phyloP scores from a whole-genome alignment of 75 land plant genomes.

The Pinus taeda region DNA sequence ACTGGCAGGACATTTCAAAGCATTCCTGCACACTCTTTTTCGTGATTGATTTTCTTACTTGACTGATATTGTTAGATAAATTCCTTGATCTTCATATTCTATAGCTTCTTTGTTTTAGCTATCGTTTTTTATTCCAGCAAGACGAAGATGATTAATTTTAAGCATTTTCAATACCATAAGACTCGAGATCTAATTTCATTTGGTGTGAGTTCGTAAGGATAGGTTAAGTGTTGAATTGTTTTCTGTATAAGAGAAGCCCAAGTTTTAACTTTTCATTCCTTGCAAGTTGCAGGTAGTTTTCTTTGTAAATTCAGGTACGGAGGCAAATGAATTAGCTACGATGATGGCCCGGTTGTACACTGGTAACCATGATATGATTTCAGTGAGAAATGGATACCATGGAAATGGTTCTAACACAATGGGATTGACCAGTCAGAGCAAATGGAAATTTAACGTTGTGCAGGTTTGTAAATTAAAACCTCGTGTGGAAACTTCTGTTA shows the following conservation, averaged over 20 bases:
- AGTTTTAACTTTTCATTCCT: background rate
- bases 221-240: background rate
- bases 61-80: background rate
- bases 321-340: slow-evolving; percentile 93
- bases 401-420: slow-evolving; percentile 90
- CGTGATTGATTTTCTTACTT: background rate
- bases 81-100: background rate
- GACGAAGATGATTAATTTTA: background rate
- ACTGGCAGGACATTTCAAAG: background rate
- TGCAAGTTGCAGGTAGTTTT: slow-evolving; percentile 64
- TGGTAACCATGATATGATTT: slow-evolving; percentile 79
- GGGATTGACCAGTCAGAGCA: slow-evolving; percentile 83
- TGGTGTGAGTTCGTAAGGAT: background rate
- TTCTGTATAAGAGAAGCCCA: background rate
- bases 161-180: background rate
- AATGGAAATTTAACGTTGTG: slow-evolving; percentile 77
- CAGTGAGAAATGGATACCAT: slow-evolving; percentile 91
- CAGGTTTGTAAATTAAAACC: slow-evolving; percentile 49
- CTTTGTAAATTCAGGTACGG: slow-evolving; percentile 95
- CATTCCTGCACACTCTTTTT: background rate
- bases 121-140: background rate
- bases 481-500: background rate
- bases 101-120: background rate
- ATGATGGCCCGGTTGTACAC: slow-evolving; percentile 93
- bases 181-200: background rate